These are phyloP conservation scores for Nicotiana otophora DNA, from an alignment of 257 asterid species.

Conservation along the genomic window DNA sequence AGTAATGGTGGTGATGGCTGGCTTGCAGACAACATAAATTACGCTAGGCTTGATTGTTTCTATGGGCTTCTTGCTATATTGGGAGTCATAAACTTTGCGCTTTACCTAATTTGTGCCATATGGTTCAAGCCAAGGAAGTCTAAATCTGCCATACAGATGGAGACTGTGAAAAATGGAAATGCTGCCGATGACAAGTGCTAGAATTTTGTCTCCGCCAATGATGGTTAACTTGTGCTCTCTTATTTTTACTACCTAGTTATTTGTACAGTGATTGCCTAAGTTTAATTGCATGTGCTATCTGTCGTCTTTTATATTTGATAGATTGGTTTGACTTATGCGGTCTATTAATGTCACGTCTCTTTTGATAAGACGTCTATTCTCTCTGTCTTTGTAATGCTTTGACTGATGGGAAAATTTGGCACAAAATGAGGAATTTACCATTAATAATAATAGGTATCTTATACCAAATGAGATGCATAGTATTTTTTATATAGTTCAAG, in stretches of 20 bases:
- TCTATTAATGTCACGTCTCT: neutral
- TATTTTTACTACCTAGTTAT: neutral
- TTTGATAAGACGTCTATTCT: neutral
- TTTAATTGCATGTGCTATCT: neutral
- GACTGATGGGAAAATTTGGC: neutral
- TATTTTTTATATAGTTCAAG: too few relatives aligned
- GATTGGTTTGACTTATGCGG: neutral
- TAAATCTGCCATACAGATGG: conserved; percentile 29
- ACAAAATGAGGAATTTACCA: neutral
- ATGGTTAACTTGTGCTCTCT: neutral
- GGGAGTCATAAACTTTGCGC: conserved; percentile 48
- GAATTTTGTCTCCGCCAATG: neutral
- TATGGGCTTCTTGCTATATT: conserved; percentile 61
- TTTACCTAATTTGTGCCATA: conserved; percentile 53
- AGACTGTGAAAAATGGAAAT: conserved; percentile 18
- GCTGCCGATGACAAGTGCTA: conserved; percentile 42
- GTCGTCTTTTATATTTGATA: neutral
- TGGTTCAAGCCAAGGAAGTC: conserved; percentile 51
- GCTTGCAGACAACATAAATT: conserved; percentile 79
- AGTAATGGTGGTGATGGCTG: conserved; percentile 47
- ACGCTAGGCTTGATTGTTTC: conserved; percentile 76
- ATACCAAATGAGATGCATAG: too few relatives aligned
- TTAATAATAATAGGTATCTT: too few relatives aligned
- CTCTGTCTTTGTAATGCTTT: neutral
- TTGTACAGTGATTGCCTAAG: neutral